These are phyloP conservation scores for Talaromyces sp. DNA, from an alignment of 2,329 filamentous ascomycete genomes.

Conservation along the genomic window DNA sequence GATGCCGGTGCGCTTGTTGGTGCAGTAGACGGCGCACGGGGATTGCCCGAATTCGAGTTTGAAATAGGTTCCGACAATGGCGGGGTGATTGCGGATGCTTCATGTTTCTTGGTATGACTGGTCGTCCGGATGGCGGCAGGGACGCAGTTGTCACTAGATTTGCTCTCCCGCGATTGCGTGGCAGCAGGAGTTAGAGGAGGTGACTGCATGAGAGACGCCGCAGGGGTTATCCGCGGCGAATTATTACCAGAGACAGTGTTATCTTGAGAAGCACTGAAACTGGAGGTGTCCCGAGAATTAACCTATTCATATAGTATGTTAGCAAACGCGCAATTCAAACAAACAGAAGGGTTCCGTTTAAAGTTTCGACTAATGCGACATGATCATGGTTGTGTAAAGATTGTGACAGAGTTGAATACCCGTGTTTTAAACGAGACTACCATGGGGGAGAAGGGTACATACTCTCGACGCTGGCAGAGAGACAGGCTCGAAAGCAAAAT, in stretches of 20 bases:
- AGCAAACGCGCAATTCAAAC: not conserved
- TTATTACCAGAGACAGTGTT: conserved; percentile 60
- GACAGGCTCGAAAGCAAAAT: conserved; percentile 84
- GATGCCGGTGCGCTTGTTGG: conserved; percentile 36
- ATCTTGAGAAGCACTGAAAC: conserved; percentile 51
- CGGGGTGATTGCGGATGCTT: conserved; percentile 46
- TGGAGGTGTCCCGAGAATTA: conserved; percentile 50
- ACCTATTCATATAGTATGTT: conserved; percentile 25
- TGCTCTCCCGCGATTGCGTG: conserved; percentile 57
- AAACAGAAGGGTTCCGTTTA: not conserved
- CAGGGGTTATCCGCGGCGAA: conserved; percentile 64
- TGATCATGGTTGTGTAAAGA: not conserved
- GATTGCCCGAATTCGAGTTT: conserved; percentile 31
- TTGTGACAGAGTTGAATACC: not conserved
- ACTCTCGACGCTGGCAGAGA: conserved; percentile 63
- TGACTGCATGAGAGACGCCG: conserved; percentile 69
- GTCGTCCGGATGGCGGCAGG: conserved; percentile 24
- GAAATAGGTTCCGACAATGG: conserved; percentile 50
- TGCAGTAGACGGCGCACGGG: conserved; percentile 20
- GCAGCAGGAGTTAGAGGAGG: conserved; percentile 84
- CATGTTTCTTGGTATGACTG: conserved; percentile 27
- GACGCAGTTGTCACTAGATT: conserved; percentile 30
- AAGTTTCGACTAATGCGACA: not conserved
- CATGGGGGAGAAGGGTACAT: conserved; percentile 22
- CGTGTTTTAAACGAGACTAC: not conserved